phyloP scores from a whole-genome alignment of 164 flowering plant species.

The Umbilicus rupestris region DNA sequence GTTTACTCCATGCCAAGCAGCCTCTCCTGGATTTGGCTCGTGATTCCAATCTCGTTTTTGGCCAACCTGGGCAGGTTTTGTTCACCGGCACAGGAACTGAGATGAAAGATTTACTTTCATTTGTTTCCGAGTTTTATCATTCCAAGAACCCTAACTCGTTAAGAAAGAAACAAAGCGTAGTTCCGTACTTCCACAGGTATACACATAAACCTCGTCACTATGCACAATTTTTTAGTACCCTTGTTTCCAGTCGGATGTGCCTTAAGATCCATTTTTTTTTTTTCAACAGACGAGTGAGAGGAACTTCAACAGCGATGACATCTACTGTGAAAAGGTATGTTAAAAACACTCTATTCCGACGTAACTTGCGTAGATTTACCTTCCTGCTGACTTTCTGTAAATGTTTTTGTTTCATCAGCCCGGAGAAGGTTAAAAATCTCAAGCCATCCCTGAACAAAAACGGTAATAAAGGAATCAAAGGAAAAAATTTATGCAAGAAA shows the following conservation, averaged over 20 bases:
- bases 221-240: neutral
- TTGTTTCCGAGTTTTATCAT: slow-evolving; percentile 45
- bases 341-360: neutral
- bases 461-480: slow-evolving; percentile 24
- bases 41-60: slow-evolving; percentile 28
- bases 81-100: slow-evolving; percentile 32
- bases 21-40: slow-evolving; percentile 32
- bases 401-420: slow-evolving; percentile 26
- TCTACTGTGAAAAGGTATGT: neutral
- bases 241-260: neutral
- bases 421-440: slow-evolving; percentile 36
- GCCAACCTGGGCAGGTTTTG: slow-evolving; percentile 35
- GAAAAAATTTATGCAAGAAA: slow-evolving; percentile 46
- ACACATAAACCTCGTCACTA: neutral
- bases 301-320: neutral
- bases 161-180: slow-evolving; percentile 33
- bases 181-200: slow-evolving; percentile 63
- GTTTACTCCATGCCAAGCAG: slow-evolving; percentile 20
- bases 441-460: slow-evolving; percentile 41
- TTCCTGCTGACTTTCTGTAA: neutral
- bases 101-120: slow-evolving; percentile 50
- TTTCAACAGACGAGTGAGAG: neutral
- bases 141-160: slow-evolving; percentile 27
- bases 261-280: neutral
- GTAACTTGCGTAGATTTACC: neutral